Base-by-base conservation (phyloP, 805 yeast genomes). In the Barnettozyma pratensis region DNA sequence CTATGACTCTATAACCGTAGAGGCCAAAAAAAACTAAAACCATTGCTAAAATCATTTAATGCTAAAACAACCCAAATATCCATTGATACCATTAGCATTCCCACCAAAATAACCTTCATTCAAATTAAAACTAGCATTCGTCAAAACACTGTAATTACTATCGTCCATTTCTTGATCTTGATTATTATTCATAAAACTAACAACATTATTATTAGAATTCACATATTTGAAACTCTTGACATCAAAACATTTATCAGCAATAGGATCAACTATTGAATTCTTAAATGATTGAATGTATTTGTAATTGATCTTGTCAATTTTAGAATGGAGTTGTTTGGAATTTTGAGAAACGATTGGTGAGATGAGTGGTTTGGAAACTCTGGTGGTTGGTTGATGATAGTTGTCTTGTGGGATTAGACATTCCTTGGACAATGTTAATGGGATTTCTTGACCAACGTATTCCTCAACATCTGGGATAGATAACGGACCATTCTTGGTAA, bases 401-500 rank as follows among this genome's bases (percentile, higher is more conserved):
- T 31, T 8, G 34, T 31, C 34, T 31, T 31, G 34, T 10, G 44
- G 44, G 6, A 41, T 25, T 6, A 34, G 4, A 34, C 44, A 41
- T 34, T 34, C 44, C 10, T 34, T 42, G 4, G 26, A 19, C 2
- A 42, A 11, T 1, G 6, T 27, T 25, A 4, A 28, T 11, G 27
- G 45, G 14, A 6, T 27, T 38, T 9, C 11, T 29, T 10, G 19
- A 19, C 19, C 19, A 19, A 19, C 12, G 10, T 7, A 14, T 36
- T 28, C 32, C 6, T 40, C 32, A 14, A 46, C 44, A 6, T 55
- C 56, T 39, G 56, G 49, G 8, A 45, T 46, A 1, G 57, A 45
- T 46, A 59, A 44, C 35, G 59, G 54, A 5, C 63, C 62, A 4
- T 42, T 29, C 5, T 44, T 50, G 8, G 64, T 59, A 41, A 61